A percentile compares a stretch with the other conserved stretches of the same genome.
Conservation (phyloP, 176 grass and related monocot species). For the Phyllostachys edulis region DNA sequence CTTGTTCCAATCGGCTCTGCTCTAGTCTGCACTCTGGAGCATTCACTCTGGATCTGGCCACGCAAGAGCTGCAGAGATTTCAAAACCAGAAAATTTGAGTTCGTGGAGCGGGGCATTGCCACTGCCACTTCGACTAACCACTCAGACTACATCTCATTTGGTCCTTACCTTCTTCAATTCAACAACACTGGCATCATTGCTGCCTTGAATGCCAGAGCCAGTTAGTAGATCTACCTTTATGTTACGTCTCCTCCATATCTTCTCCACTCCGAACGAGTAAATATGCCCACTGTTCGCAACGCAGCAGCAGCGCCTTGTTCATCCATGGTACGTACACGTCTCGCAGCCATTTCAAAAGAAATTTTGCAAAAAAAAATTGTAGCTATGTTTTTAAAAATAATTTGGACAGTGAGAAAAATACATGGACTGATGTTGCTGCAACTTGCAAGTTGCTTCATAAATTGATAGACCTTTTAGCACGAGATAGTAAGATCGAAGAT, state of each 20-base stretch:
- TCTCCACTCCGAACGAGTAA: not conserved
- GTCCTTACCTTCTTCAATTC: conserved; percentile 12
- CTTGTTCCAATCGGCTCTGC: not conserved
- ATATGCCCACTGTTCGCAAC: not conserved
- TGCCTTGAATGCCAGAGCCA: conserved; percentile 37
- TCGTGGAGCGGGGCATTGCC: not conserved
- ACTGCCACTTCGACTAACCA: not conserved
- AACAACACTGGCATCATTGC: conserved; percentile 43
- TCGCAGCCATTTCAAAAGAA: not conserved
- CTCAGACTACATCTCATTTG: conserved; percentile 26
- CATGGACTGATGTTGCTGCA: too few relatives aligned
- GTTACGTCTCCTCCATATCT: not conserved
- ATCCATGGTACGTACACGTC: not conserved
- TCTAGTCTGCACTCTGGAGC: not conserved
- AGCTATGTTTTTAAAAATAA: too few relatives aligned
- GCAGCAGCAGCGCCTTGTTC: not conserved
- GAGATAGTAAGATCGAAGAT: not conserved
- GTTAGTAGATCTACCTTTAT: conserved; percentile 31
- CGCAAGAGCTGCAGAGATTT: conserved; percentile 18
- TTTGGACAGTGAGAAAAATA: too few relatives aligned
- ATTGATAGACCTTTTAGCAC: too few relatives aligned
- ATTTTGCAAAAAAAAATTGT: too few relatives aligned
- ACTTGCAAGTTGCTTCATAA: too few relatives aligned
- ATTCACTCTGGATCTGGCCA: conserved; percentile 29
- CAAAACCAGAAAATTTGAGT: conserved; percentile 26